These are phyloP conservation scores for Blumeria hordei DNA, from an alignment of 2,329 filamentous ascomycete genomes.

Conservation along the genomic window DNA sequence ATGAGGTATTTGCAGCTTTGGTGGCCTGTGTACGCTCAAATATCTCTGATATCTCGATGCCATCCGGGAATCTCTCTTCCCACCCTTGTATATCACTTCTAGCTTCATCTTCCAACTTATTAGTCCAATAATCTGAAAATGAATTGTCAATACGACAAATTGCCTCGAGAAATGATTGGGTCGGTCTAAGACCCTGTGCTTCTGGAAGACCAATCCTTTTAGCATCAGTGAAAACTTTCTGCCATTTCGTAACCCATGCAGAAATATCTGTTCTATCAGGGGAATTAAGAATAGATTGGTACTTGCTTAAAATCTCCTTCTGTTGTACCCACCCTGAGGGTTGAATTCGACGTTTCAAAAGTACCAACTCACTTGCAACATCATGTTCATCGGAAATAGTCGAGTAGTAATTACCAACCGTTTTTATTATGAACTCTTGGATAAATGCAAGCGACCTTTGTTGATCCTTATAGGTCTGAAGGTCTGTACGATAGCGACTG, in stretches of 20 bases:
- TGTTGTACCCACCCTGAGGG: neutral
- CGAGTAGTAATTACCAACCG: neutral
- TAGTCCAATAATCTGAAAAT: neutral
- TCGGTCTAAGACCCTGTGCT: neutral
- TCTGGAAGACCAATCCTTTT: neutral
- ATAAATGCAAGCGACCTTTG: neutral
- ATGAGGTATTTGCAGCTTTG: neutral
- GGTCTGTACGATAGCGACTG: neutral
- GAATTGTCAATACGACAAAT: neutral
- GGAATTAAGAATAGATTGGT: neutral
- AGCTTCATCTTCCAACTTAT: neutral
- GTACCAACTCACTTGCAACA: neutral
- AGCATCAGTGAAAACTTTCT: neutral
- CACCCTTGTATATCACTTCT: neutral
- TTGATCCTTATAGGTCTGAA: neutral
- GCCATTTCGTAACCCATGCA: neutral
- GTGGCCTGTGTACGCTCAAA: neutral
- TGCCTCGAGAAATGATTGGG: neutral
- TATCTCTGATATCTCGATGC: neutral
- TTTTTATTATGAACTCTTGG: neutral
- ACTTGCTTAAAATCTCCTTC: neutral
- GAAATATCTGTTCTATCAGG: neutral
- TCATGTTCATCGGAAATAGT: neutral
- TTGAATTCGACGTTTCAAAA: neutral
- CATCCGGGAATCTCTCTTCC: neutral